These are phyloP conservation scores for Saturnispora bothae DNA, from an alignment of 805 yeast genomes.

Conservation along the genomic window DNA sequence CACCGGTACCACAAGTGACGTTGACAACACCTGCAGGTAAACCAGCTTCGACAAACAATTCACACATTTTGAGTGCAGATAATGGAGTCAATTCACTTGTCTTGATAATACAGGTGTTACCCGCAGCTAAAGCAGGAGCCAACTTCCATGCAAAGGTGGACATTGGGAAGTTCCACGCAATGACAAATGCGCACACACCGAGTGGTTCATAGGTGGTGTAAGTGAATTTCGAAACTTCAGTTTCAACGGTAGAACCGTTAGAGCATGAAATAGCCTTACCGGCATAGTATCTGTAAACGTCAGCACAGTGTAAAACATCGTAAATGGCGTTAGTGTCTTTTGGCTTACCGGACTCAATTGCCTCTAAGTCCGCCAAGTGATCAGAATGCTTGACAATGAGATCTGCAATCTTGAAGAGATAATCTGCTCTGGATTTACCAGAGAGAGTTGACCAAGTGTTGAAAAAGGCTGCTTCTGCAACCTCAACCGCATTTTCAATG, in stretches of 20 bases:
- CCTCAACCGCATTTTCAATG: conserved; percentile 42
- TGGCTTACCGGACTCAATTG: conserved; percentile 52
- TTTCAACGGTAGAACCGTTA: conserved; percentile 51
- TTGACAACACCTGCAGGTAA: conserved; percentile 57
- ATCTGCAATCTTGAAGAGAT: conserved; percentile 38
- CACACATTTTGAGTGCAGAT: conserved; percentile 48
- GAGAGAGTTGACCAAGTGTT: conserved; percentile 36
- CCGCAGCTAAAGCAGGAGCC: conserved; percentile 60
- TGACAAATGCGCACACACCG: conserved; percentile 63
- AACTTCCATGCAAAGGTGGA: conserved; percentile 60
- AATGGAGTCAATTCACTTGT: conserved; percentile 60
- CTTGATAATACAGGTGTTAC: conserved; percentile 53
- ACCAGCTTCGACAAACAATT: conserved; percentile 46
- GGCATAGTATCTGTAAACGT: conserved; percentile 53
- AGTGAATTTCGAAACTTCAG: conserved; percentile 43
- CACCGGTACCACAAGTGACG: conserved; percentile 53
- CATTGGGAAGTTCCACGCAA: conserved; percentile 68
- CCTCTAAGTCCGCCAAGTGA: conserved; percentile 45
- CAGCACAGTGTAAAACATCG: conserved; percentile 50
- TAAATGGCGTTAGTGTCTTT: conserved; percentile 39
- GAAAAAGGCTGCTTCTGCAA: conserved; percentile 41
- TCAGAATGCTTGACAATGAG: conserved; percentile 39
- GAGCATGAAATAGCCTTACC: conserved; percentile 66
- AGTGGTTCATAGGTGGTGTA: conserved; percentile 59
- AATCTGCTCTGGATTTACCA: conserved; percentile 37